phyloP scores from a whole-genome alignment of 1,139 yeast species.

The Zygoascus sp. region DNA sequence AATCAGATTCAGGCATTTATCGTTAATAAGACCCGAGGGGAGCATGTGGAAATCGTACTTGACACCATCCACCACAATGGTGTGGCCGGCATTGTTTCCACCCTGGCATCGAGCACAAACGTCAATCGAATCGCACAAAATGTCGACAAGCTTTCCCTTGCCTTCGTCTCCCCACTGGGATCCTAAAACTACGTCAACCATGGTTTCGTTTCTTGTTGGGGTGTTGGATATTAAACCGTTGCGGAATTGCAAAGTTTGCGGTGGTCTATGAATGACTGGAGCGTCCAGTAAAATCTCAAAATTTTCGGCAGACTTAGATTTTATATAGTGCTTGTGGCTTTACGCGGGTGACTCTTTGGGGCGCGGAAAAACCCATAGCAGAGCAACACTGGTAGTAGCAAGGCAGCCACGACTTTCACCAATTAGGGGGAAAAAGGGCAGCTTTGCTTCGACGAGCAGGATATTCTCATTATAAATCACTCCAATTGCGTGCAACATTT shows the following conservation, averaged over 20 bases:
- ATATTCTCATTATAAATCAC: too few relatives aligned
- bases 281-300: constrained; percentile 14
- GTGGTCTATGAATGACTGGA: constrained; percentile 12
- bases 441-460: too few relatives aligned
- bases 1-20: constrained; percentile 79
- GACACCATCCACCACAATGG: constrained; percentile 82
- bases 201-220: constrained; percentile 24
- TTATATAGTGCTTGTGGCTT: background rate
- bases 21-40: constrained; percentile 94
- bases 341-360: background rate
- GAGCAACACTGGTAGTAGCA: background rate
- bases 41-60: constrained; percentile 98
- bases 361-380: background rate
- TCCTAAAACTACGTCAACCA: constrained; percentile 94
- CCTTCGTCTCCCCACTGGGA: constrained; percentile 99
- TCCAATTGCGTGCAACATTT: too few relatives aligned
- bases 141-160: constrained; percentile 93
- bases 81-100: constrained; percentile 98
- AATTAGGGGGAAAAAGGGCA: too few relatives aligned
- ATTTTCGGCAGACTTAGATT: background rate
- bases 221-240: background rate
- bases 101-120: constrained; percentile 99
- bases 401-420: too few relatives aligned
- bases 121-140: constrained; percentile 88
- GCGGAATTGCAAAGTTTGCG: constrained; percentile 1